These are phyloP conservation scores for Mucor sp. DNA, from an alignment of 371 early-diverging fungal species.

Conservation along the genomic window DNA sequence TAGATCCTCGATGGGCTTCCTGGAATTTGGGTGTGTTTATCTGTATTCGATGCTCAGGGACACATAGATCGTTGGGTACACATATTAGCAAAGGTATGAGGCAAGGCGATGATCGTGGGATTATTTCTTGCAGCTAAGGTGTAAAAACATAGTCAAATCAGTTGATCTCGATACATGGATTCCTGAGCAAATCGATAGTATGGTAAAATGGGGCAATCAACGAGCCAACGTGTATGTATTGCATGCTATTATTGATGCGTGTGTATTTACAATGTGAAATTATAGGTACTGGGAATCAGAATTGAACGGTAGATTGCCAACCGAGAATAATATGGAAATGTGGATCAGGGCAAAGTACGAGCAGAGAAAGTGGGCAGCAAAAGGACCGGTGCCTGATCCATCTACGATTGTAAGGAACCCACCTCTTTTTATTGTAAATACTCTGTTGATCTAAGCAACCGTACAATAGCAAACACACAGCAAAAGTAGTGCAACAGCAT, in stretches of 20 bases:
- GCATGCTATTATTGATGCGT: background rate
- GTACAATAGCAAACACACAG: background rate
- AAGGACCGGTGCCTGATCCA: background rate
- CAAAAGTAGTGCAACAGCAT: background rate
- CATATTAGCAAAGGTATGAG: conserved; percentile 75
- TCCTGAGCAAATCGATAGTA: conserved; percentile 73
- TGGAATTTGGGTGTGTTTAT: conserved; percentile 82
- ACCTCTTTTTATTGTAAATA: background rate
- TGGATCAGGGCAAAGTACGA: conserved; percentile 90
- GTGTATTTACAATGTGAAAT: background rate
- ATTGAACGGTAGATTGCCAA: conserved; percentile 49
- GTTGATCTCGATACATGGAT: conserved; percentile 83
- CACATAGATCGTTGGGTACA: conserved; percentile 77
- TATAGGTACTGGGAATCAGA: conserved; percentile 60
- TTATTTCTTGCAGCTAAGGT: background rate
- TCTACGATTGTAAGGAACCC: background rate
- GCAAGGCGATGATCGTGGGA: background rate
- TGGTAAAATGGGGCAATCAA: conserved; percentile 77
- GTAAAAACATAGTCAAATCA: conserved; percentile 61
- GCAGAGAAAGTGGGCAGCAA: conserved; percentile 58
- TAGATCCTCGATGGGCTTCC: conserved; percentile 82
- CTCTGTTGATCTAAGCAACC: background rate
- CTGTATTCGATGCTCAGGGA: conserved; percentile 79
- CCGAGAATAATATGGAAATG: conserved; percentile 70
- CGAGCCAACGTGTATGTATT: conserved; percentile 55